Base-by-base conservation (phyloP, 208 protist genomes). In the Crithidia mellificae region DNA sequence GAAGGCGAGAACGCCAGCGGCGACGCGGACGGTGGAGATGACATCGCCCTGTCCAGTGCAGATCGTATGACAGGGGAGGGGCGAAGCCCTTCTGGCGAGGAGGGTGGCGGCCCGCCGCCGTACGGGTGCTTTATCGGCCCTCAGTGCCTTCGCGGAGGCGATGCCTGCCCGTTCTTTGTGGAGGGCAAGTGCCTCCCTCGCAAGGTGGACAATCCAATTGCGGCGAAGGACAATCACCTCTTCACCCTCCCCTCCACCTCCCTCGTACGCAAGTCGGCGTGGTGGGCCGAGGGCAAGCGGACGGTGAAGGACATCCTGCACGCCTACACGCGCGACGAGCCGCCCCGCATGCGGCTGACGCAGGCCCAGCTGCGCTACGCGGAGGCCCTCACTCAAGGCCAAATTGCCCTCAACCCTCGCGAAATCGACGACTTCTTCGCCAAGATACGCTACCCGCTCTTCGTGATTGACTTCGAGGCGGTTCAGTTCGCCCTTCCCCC, bases 391-490 rank as follows among this genome's bases (percentile, higher is more conserved):
- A 38, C 77, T 12, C 51, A 82, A 14, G 91, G 88, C 53, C 68
- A 84, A 22, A 41, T 96, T 12, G 83, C 77, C 49, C 50, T 96
- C 44, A 88, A 94, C 69, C 82, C 87, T 22, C 63, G 65, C 17
- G 91, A 93, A 63, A 91, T 96, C 63, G 83, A 91, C 47, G 53
- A 53, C 49, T 96, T 92, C 63, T 94, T 96, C 54, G 70, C 29
- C 20, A 78, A 78, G 17, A 77, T 96, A 22, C 84, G 67, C 2
- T 96, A 96, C 68, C 91, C 91, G 9, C 70, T 83, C 34, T 96
- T 96, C 77, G 67, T 94, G 30, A 88, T 96, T 55, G 91, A 96
- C 77, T 96, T 96, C 76, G 91, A 96, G 77, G 88, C 91, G 19
- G 84, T 85, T 14, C 83, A 91, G 74, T 96, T 92, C 52, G 91